phyloP scores from a whole-genome alignment of 108 stramenopile genomes.

The Schizochytrium sp. region DNA sequence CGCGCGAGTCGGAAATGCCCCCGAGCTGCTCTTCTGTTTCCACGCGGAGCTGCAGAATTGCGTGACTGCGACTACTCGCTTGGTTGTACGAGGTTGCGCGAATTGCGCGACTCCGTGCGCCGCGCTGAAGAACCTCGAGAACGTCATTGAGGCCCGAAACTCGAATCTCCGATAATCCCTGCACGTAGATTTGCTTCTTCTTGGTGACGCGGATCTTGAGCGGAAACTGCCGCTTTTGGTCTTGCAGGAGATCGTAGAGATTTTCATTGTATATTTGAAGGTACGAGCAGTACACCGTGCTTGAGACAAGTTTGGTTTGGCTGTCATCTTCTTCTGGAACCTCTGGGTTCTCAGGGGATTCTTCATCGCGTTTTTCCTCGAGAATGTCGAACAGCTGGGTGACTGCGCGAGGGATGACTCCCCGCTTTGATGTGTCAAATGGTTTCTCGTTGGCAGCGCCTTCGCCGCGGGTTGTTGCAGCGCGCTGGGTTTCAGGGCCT shows the following conservation, averaged over 20 bases:
- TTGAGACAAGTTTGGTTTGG: conserved; percentile 45
- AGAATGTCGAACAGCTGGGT: conserved; percentile 19
- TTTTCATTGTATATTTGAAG: conserved; percentile 59
- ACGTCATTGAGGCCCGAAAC: conserved; percentile 36
- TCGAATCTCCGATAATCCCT: conserved; percentile 18
- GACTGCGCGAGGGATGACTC: conserved; percentile 42
- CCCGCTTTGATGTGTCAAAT: conserved; percentile 27
- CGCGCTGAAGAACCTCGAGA: conserved; percentile 31
- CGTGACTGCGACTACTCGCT: conserved; percentile 46
- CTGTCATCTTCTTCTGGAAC: conserved; percentile 41
- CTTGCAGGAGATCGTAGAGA: conserved; percentile 44
- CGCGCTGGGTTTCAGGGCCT: background rate
- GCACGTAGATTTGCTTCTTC: conserved; percentile 24
- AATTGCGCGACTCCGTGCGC: conserved; percentile 33
- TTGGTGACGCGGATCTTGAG: background rate
- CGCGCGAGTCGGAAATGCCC: conserved; percentile 46
- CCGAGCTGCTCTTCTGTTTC: conserved; percentile 24
- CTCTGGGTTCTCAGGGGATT: background rate
- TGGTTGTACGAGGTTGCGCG: conserved; percentile 52
- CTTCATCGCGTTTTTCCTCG: background rate
- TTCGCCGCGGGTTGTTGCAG: background rate
- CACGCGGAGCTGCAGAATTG: conserved; percentile 42
- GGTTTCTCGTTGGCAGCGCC: background rate
- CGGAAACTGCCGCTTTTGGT: background rate
- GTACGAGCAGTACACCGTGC: conserved; percentile 32